A percentile compares a stretch with the other conserved stretches of the same genome.
phyloP scores from a whole-genome alignment of 257 asterid species.

The Nicotiana benthamiana region DNA sequence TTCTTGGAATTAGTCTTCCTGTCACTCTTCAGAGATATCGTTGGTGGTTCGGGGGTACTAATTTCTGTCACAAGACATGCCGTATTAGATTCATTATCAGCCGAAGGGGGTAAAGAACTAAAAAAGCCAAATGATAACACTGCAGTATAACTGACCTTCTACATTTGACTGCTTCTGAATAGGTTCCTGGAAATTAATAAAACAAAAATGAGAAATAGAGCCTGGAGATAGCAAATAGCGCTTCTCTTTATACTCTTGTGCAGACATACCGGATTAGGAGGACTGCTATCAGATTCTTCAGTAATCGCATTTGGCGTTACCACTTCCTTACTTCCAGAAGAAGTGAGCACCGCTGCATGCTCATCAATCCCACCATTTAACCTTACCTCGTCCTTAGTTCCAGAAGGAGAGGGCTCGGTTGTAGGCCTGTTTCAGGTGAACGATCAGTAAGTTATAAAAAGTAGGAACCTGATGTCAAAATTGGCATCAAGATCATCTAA shows the following conservation, averaged over 20 bases:
- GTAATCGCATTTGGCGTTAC: conserved; percentile 8
- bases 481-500: background rate
- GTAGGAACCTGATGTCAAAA: background rate
- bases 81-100: background rate
- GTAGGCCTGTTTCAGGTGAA: conserved; percentile 13
- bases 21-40: background rate
- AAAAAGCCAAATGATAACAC: background rate
- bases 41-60: conserved; percentile 61
- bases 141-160: conserved; percentile 20
- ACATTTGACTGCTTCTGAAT: conserved; percentile 10
- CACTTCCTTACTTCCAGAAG: conserved; percentile 14
- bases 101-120: background rate
- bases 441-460: background rate
- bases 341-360: background rate
- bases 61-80: conserved; percentile 17
- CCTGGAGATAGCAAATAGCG: background rate
- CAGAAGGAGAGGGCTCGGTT: conserved; percentile 15
- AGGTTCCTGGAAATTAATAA: conserved; percentile 7
- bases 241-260: background rate
- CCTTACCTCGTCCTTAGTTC: background rate
- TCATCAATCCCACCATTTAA: background rate
- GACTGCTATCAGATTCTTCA: background rate
- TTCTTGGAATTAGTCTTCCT: conserved; percentile 33
- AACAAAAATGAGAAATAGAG: conserved; percentile 14
- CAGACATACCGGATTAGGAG: conserved; percentile 8